Base-by-base conservation (phyloP, 139 green algal genomes). In the Micromonas commoda region DNA sequence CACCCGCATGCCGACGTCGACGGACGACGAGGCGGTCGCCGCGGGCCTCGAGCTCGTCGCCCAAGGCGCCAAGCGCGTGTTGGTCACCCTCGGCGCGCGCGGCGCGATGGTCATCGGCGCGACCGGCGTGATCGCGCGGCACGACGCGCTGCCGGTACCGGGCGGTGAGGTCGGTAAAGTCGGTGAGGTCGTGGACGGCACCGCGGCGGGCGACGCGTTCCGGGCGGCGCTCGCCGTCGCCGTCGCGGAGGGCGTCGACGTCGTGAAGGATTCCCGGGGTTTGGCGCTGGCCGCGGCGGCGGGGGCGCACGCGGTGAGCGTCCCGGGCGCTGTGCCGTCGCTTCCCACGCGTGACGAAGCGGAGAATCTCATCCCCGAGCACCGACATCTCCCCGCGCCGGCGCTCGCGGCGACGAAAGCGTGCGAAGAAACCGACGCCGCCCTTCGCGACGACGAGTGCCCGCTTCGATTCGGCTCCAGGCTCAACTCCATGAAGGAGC, bases 121-220 rank as follows among this genome's bases (percentile, higher is more conserved):
- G 0, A 39, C 23, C 33, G 74, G 31, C 33, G 52, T 54, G 4
- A 35, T 26, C 9, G 0, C 45, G 35, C 68, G 64, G 33, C 32
- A 24, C 2, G 1, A 34, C 4, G 20, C 37, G 68, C 2, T 61
- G 0, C 21, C 38, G 37, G 37, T 34, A 21, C 3, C 26, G 19
- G 32, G 21, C 23, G 16, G 32, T 29, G 66, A 54, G 31, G n/a
- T n/a, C n/a, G n/a, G n/a, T n/a, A 57, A 57, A 0, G 63, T n/a
- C n/a, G n/a, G 63, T 67, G 32, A 29, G 1, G 82, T 90, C 23
- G 73, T 88, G 31, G 88, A 91, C 38, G 83, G 64, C 0, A 91
- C 87, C 2, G 88, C 79, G 0, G 81, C 88, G 1, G 88, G 88
- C 26, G 87, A 92, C 60, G 81, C 84, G 16, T 92, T 92, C 66